Evolutionary conservation across 345 rosid species (phyloP), one percentile per base, ranked within the genome.

Genomic region (Lepidium didymum): DNA sequence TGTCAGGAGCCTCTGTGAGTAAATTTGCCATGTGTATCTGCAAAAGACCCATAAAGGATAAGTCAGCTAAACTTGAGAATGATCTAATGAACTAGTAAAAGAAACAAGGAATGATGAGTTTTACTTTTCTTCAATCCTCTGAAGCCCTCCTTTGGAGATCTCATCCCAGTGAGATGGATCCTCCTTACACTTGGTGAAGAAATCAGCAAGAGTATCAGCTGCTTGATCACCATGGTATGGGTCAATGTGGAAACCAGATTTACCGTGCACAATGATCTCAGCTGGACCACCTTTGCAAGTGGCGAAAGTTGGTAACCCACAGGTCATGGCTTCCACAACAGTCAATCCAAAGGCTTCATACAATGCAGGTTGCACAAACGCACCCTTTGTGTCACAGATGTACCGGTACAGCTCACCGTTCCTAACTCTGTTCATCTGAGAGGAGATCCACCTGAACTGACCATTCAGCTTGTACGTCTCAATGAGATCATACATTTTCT

Each of bases 341-440:
- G 97, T 94, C 19, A 94, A 83, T 13, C 99, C 99, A 79, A 91
- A 94, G 61, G 99, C 97, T 83, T 94, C 99, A 75, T 92, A 92
- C 38, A 89, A 84, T 41, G 87, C 95, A 0, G 64, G 50, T 86
- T 94, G 99, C 44, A 94, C 97, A 75, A 94, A 94, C 31, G 83
- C 91, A 15, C 99, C 97, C 53, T 45, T 79, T 35, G 93, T 84
- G 76, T 94, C 99, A 0, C 90, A 90, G 73, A 89, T 84, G 70
- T 91, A 87, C 16, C 99, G 85, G 78, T 91, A 94, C 3, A 94
- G 87, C 84, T 94, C 99, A 44, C 97, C 99, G 62, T 94, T 94
- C 36, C 96, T 91, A 37, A 93, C 93, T 41, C 97, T 75, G 76
- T 94, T 84, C 73, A 95, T 94, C 78, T 94, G 97, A 31, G 97